Base-by-base conservation (phyloP, 768 basidiomycete species). In the Kwoniella dendrophila region DNA sequence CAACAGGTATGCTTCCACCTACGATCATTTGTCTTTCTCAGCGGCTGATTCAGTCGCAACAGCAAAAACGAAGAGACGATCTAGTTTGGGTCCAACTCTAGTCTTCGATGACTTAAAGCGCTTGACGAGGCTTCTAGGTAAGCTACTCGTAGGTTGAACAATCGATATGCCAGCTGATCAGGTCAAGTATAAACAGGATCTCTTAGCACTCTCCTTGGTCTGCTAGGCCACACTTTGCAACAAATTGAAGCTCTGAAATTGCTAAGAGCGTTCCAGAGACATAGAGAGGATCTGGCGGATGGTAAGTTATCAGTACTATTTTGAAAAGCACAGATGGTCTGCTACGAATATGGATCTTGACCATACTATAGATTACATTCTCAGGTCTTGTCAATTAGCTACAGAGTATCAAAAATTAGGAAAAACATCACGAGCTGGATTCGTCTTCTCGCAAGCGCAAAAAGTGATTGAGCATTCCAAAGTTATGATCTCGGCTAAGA, bases 401-500 rank as follows among this genome's bases (percentile, higher is more conserved):
- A 83, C 86, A 57, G 90, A 93, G 74, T 92, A 93, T 69, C 80
- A 86, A 45, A 84, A 83, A 34, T 83, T 97, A 1, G 93, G 94
- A 2, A 90, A 88, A 75, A 78, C 81, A 1, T 84, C 84, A 53
- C 84, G 88, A 36, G 92, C 92, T 0, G 82, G 80, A 0, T 71
- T 80, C 1, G 83, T 95, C 20, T 89, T 90, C 70, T 83, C 34
- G 12, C 67, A 68, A 41, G 63, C 69, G 12, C 33, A 53, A 12
- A 36, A 51, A 43, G 53, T 24, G 4, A 55, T 64, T 18, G 55
- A 38, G 4, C 53, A 56, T 5, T 36, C 56, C n/a, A 63, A 55
- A 18, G 56, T 34, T 18, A 30, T 48, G 12, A 62, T 65, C 14
- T 59, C 59, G 18, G 58, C 54, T 12, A 48, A 44, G 4, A 81